phyloP scores from a whole-genome alignment of 139 green algal species.

The Picochlorum sp. region DNA sequence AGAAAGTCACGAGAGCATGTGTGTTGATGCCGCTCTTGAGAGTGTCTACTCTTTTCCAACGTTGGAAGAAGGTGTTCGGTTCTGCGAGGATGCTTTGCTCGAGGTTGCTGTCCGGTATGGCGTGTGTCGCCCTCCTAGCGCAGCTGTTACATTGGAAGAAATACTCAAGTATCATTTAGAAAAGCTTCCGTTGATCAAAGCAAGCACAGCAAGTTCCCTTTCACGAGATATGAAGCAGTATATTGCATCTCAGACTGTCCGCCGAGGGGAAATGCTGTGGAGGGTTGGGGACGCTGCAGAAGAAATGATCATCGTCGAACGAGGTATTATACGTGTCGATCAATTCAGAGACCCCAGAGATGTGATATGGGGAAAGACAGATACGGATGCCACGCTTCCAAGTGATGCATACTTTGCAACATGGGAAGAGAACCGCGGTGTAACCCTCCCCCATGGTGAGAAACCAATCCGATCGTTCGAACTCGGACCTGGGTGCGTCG shows the following conservation, averaged over 20 bases:
- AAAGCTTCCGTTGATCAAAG: conserved; percentile 6
- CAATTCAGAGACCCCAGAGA: not conserved
- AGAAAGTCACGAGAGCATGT: not conserved
- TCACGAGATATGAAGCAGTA: conserved; percentile 15
- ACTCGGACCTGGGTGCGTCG: conserved; percentile 27
- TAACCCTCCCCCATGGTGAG: not conserved
- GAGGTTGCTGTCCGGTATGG: conserved; percentile 13
- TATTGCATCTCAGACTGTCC: conserved; percentile 4
- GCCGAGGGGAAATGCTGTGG: conserved; percentile 24
- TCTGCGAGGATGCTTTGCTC: conserved; percentile 20
- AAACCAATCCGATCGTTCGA: conserved; percentile 16
- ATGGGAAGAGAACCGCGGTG: not conserved
- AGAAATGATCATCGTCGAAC: conserved; percentile 26
- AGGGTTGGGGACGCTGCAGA: conserved; percentile 11
- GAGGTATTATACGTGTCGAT: conserved; percentile 22
- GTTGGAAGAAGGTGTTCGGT: conserved; percentile 24
- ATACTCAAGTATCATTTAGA: conserved; percentile 19
- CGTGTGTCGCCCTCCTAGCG: conserved; percentile 20
- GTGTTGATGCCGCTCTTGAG: not conserved
- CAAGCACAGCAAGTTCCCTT: not conserved
- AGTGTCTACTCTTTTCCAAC: conserved; percentile 3
- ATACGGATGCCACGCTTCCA: not conserved
- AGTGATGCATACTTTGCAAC: not conserved
- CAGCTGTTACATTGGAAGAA: conserved; percentile 13
- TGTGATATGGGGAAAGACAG: not conserved